Conservation (phyloP, 805 yeast species). For the Tetrapisispora pingtungensis region DNA sequence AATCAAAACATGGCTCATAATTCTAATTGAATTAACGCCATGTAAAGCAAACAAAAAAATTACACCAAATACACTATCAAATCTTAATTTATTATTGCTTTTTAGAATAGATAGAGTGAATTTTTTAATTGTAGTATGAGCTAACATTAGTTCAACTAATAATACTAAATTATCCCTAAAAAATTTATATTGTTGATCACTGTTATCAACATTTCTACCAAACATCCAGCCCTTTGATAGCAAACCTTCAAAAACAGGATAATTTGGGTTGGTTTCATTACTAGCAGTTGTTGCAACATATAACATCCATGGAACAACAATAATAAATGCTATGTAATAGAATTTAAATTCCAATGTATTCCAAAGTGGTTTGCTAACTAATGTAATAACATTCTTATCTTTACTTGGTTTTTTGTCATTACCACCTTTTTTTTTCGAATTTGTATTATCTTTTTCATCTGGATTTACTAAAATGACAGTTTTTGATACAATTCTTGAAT, state of each 20-base stretch:
- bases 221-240: constrained; percentile 80
- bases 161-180: constrained; percentile 72
- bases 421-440: neutral
- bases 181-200: constrained; percentile 81
- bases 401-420: neutral
- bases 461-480: neutral
- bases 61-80: constrained; percentile 66
- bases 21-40: constrained; percentile 62
- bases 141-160: constrained; percentile 41
- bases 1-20: constrained; percentile 46
- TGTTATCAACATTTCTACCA: constrained; percentile 85
- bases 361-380: constrained; percentile 42
- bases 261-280: constrained; percentile 64
- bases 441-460: neutral
- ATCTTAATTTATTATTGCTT: constrained; percentile 38
- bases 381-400: neutral
- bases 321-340: constrained; percentile 50
- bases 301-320: constrained; percentile 76
- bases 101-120: constrained; percentile 15
- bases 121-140: constrained; percentile 47
- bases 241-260: constrained; percentile 46
- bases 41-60: constrained; percentile 64
- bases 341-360: constrained; percentile 60
- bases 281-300: constrained; percentile 76
- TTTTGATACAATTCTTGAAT: constrained; percentile 18